A percentile compares a stretch with the other conserved stretches of the same genome.
These are phyloP conservation scores for Raffaelea albimanens DNA, from an alignment of 2,329 filamentous ascomycete species.

Conservation along the genomic window DNA sequence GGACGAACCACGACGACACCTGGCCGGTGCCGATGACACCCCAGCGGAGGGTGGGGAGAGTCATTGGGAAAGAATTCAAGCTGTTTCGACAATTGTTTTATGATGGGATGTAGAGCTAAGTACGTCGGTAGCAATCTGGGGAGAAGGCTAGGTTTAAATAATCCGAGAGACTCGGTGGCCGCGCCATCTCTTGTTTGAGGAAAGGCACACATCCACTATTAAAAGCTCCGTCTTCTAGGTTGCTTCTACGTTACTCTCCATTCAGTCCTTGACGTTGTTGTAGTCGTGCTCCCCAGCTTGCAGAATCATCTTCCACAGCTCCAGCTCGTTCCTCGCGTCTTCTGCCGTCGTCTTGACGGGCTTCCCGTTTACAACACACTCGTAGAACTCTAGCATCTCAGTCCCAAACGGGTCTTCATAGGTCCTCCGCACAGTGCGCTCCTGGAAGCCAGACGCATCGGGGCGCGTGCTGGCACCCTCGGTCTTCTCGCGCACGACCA, in stretches of 20 bases:
- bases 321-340: conserved; percentile 21
- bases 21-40: conserved; percentile 30
- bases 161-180: no score
- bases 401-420: conserved; percentile 33
- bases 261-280: no score
- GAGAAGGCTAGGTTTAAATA: no score
- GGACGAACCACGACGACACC: conserved; percentile 34
- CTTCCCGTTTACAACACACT: conserved; percentile 14
- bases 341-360: conserved; percentile 18
- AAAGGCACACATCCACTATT: no score
- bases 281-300: conserved; percentile 7
- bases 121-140: no score
- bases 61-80: no score
- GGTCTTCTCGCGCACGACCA: conserved; percentile 33
- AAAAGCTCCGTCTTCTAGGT: no score
- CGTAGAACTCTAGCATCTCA: conserved; percentile 25
- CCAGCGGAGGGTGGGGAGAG: conserved; percentile 18
- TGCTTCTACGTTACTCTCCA: no score
- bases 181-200: no score
- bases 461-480: not conserved
- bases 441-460: conserved; percentile 24
- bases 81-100: no score
- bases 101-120: no score
- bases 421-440: conserved; percentile 28
- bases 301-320: conserved; percentile 22